Evolutionary conservation across 306 rosid species (phyloP), one percentile per base, ranked within the genome.

Genomic region (Quercus mongolica): DNA sequence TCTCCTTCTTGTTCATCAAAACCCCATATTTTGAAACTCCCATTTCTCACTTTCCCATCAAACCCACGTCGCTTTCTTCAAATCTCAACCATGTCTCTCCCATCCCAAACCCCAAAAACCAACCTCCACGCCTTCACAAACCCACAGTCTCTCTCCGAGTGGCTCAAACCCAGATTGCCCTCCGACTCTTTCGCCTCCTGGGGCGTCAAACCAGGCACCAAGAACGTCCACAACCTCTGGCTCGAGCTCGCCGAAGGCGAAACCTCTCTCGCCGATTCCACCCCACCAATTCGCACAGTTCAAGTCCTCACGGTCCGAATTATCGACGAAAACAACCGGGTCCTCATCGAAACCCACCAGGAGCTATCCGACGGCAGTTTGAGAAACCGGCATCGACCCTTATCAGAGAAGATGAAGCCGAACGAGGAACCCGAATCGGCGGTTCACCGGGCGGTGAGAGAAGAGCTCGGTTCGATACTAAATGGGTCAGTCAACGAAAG

Each of bases 391-490:
- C 88, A 90, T 5, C 79, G 99, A 6, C 99, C 99, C 15, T 62
- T 95, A 35, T 95, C 98, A 23, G 99, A 95, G 89, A 95, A 95
- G 87, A 91, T 95, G 99, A 95, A 91, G 78, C 99, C 99, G 8
- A 28, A 61, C 3, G 98, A 95, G 85, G 93, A 89, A 6, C 91
- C 93, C 1, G 91, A 89, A n/a, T 79, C 94, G 19, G 97, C 99
- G 0, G 97, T 89, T 23, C 72, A 81, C 12, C 83, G 99, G 69
- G 97, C 96, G 1, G 89, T 95, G 35, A 56, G 72, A 56, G 99
- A 95, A 71, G 99, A 95, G 88, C 97, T 95, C 10, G 98, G 99
- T 7, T 90, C 98, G 23, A 61, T 89, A 3, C 18, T 91, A 6
- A 52, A 38, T 2, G 86, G 46, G 41, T 23, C 62, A 0, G 71